Percentiles rank a stretch among this genome's conserved stretches.
Evolutionary conservation across 2,329 filamentous ascomycete genomes (phyloP).

Genomic region (Monosporascus sp.): DNA sequence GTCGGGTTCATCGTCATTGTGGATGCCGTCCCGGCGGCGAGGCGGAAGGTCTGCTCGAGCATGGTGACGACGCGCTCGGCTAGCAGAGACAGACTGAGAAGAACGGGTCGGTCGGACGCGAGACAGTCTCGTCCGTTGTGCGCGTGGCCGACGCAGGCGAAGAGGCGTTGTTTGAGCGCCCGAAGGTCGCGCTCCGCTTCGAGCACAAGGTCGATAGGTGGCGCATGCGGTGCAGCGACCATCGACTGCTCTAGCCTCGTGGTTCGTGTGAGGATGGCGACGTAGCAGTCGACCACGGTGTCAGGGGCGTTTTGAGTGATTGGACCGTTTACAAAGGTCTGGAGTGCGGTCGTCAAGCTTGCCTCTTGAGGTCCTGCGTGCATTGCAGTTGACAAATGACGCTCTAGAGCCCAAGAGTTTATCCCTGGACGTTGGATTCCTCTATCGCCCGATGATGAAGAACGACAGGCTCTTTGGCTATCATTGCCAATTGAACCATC

Average conservation of each 20-base stretch:
- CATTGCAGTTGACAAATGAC: too few species aligned
- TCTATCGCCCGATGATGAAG: too few species aligned
- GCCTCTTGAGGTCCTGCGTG: too few species aligned
- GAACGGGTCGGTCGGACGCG: constrained; percentile 5
- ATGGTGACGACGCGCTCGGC: constrained; percentile 10
- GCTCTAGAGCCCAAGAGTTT: too few species aligned
- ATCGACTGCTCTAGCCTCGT: constrained; percentile 7
- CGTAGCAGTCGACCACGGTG: constrained; percentile 4
- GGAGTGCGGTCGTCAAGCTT: too few species aligned
- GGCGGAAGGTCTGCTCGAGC: constrained; percentile 11
- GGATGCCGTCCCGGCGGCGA: constrained; percentile 7
- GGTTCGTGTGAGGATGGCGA: constrained; percentile 4
- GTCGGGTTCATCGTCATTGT: constrained; percentile 1
- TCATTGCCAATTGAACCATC: too few species aligned
- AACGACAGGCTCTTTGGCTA: too few species aligned
- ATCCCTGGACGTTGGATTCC: too few species aligned
- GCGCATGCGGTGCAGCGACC: neutral
- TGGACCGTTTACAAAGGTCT: neutral
- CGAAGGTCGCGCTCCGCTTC: constrained; percentile 10
- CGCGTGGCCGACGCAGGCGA: constrained; percentile 9
- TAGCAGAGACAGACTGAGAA: constrained; percentile 9
- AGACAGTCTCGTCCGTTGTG: constrained; percentile 1
- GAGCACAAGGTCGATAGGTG: constrained; percentile 7
- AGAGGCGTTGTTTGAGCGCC: constrained; percentile 2
- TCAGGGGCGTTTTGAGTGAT: neutral